phyloP scores from a whole-genome alignment of 768 basidiomycete genomes.

The Termitomyces sp. region DNA sequence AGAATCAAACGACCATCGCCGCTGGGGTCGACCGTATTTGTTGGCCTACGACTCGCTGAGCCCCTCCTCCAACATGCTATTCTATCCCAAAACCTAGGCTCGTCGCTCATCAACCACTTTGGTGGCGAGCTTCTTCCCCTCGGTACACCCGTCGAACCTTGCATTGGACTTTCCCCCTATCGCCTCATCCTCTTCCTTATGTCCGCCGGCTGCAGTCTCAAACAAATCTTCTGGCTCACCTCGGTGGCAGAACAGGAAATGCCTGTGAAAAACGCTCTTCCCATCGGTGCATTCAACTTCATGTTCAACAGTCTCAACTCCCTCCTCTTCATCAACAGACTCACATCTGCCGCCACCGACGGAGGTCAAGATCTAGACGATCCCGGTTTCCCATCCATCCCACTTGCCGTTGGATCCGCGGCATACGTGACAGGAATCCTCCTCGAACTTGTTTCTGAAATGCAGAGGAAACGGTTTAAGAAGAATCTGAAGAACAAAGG shows the following conservation, averaged over 20 bases:
- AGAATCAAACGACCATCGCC: constrained; percentile 8
- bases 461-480: constrained; percentile 19
- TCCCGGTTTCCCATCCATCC: constrained; percentile 7
- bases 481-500: constrained; percentile 18
- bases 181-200: constrained; percentile 10
- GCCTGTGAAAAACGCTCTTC: constrained; percentile 1
- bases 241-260: constrained; percentile 6
- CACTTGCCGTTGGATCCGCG: constrained; percentile 11
- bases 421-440: constrained; percentile 13
- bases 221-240: constrained; percentile 9
- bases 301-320: constrained; percentile 15
- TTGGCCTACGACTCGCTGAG: constrained; percentile 8
- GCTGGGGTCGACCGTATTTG: constrained; percentile 7
- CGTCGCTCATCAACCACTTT: constrained; percentile 3
- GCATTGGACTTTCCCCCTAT: constrained; percentile 6
- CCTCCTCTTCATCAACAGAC: constrained; percentile 14
- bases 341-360: constrained; percentile 8
- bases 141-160: constrained; percentile 2
- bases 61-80: constrained; percentile 8
- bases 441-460: constrained; percentile 16
- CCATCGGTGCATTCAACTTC: constrained; percentile 12
- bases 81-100: constrained; percentile 4
- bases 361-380: constrained; percentile 7
- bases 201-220: constrained; percentile 5
- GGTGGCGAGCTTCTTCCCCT: constrained; percentile 1